Evolutionary conservation across 345 rosid genomes (phyloP), one percentile per base, ranked within the genome.

Genomic region (Balakata baccata): DNA sequence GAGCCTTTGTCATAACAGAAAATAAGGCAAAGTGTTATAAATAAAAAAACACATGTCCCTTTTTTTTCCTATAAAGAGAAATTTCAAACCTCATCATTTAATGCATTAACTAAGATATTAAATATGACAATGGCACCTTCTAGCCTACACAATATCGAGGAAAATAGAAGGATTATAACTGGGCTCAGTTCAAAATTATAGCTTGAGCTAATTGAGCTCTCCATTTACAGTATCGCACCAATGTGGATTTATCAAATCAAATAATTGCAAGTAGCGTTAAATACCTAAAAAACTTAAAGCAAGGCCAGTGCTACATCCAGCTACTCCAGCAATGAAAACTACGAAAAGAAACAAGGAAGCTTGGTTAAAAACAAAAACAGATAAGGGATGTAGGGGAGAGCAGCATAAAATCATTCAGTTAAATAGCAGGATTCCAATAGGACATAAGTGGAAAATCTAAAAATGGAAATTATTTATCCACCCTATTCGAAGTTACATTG

Each of bases 321-420:
- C 99, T 62, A 95, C 84, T 75, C 96, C 97, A 41, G 94, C 89
- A 91, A 89, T 95, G 69, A 89, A 75, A 67, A 85, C 99, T 95
- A 85, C 86, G 84, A 52, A 71, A 47, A 18, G 7, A 49, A 37
- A 43, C 75, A 71, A 71, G 25, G 25, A 18, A 7, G 25, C 50
- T 8, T 57, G 61, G 37, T 57, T 49, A 57, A 56, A 18, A 52
- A 45, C n/a, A n/a, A 11, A 60, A 62, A 45, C 17, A 41, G 34
- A 58, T 8, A 39, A 46, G 11, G 17, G 54, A 57, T 11, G 12
- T 66, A 22, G 56, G 72, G 41, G 13, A 66, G 29, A 34, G 16
- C 59, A 20, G 17, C 22, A 58, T 53, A 41, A 17, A 5, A 25
- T 38, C 41, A 7, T 23, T 56, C n/a, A 6, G 1, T 3, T 14